Conservation (phyloP, 495 filamentous ascomycete genomes). For the Aspergillus ellipticus region DNA sequence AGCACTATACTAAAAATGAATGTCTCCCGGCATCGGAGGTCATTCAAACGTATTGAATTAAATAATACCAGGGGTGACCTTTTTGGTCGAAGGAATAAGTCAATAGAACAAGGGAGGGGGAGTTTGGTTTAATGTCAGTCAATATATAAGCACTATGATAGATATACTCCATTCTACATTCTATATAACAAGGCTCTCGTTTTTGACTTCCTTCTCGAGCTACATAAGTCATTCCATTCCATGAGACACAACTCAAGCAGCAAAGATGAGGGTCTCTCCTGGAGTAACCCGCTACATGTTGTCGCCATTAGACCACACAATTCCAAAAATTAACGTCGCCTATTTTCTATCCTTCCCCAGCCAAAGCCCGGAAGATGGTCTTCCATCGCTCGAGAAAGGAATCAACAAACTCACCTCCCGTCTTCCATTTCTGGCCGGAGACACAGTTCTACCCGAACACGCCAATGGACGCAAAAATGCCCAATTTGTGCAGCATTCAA, state of each 20-base stretch:
- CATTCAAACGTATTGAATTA: too few species aligned
- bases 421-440: background rate
- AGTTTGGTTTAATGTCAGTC: too few species aligned
- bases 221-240: too few species aligned
- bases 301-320: background rate
- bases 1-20: too few species aligned
- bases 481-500: background rate
- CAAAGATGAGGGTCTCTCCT: background rate
- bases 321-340: background rate
- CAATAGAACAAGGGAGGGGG: too few species aligned
- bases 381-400: background rate
- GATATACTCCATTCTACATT: too few species aligned
- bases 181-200: too few species aligned
- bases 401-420: background rate
- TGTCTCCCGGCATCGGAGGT: too few species aligned
- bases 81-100: too few species aligned
- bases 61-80: too few species aligned
- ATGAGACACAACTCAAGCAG: background rate
- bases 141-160: too few species aligned
- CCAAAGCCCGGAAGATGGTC: background rate
- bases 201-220: too few species aligned
- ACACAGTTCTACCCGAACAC: background rate
- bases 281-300: background rate
- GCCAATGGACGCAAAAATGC: background rate
- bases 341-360: background rate